Evolutionary conservation across 2,329 filamentous ascomycete genomes (phyloP).

Genomic region (Aspergillus luchuensis): DNA sequence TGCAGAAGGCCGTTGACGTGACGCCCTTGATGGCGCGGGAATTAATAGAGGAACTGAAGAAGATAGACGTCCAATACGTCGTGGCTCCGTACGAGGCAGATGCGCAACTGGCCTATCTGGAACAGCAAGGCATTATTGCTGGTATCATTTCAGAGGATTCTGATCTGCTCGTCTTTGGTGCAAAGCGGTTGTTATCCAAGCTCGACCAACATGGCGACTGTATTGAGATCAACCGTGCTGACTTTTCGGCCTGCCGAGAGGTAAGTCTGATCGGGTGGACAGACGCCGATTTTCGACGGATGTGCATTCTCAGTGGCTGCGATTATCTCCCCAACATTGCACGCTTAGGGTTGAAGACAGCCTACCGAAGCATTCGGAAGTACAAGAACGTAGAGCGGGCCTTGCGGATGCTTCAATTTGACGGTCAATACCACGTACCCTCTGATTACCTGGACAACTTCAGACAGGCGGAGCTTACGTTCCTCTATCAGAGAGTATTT

Average conservation of each 20-base stretch:
- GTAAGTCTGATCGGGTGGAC: constrained; percentile 90
- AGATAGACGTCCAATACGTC: constrained; percentile 76
- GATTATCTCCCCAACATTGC: constrained; percentile 89
- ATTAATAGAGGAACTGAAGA: constrained; percentile 89
- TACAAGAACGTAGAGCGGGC: constrained; percentile 84
- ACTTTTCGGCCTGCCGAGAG: constrained; percentile 87
- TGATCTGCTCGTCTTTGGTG: constrained; percentile 91
- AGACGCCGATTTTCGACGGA: constrained; percentile 84
- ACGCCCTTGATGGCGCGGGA: constrained; percentile 93
- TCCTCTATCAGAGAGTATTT: constrained; percentile 91
- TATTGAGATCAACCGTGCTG: constrained; percentile 83
- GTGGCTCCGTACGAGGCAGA: constrained; percentile 98
- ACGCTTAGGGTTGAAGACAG: constrained; percentile 88
- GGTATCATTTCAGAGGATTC: constrained; percentile 97
- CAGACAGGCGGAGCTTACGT: constrained; percentile 84
- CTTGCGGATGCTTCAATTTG: constrained; percentile 80
- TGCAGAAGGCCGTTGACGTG: constrained; percentile 94
- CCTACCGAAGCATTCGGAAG: constrained; percentile 85
- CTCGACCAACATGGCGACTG: constrained; percentile 92
- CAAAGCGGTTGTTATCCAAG: constrained; percentile 87
- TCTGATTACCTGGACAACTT: constrained; percentile 79
- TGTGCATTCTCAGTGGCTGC: constrained; percentile 96
- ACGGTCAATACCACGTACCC: constrained; percentile 80
- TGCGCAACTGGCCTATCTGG: constrained; percentile 92
- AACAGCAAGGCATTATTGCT: constrained; percentile 77